phyloP scores from a whole-genome alignment of 495 filamentous ascomycete genomes.

The Haplographium delicatum region DNA sequence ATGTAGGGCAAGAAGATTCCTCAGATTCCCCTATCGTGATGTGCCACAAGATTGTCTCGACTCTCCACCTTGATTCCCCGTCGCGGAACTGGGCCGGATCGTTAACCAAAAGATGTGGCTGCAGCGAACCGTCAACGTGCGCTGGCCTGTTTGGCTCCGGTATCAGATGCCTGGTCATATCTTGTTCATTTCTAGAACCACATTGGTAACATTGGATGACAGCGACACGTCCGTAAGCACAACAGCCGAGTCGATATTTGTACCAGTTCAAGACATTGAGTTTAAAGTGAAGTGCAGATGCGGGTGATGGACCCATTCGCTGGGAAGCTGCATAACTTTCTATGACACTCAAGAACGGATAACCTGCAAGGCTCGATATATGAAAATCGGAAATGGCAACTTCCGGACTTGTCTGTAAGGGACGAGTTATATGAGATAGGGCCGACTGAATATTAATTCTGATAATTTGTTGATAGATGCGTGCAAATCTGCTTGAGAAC shows the following conservation, averaged over 20 bases:
- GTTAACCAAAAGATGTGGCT: conserved; percentile 9
- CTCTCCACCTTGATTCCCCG: background rate
- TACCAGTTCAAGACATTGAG: background rate
- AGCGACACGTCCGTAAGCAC: background rate
- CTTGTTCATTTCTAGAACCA: conserved; percentile 6
- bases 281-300: conserved; percentile 1
- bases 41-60: conserved; percentile 21
- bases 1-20: background rate
- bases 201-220: background rate
- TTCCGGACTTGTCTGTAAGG: too few relatives aligned
- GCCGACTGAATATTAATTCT: too few relatives aligned
- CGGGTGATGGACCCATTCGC: conserved; percentile 4
- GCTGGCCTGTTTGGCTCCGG: background rate
- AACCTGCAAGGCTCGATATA: too few relatives aligned
- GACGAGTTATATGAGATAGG: too few relatives aligned
- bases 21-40: conserved; percentile 14
- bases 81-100: conserved; percentile 15
- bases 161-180: background rate
- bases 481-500: too few relatives aligned
- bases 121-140: conserved; percentile 4
- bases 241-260: background rate
- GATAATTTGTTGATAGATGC: too few relatives aligned
- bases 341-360: too few relatives aligned
- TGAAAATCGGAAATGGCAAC: too few relatives aligned
- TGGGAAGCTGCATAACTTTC: conserved; percentile 3